Conservation (phyloP, 2,329 filamentous ascomycete genomes). For the Botrytis elliptica region DNA sequence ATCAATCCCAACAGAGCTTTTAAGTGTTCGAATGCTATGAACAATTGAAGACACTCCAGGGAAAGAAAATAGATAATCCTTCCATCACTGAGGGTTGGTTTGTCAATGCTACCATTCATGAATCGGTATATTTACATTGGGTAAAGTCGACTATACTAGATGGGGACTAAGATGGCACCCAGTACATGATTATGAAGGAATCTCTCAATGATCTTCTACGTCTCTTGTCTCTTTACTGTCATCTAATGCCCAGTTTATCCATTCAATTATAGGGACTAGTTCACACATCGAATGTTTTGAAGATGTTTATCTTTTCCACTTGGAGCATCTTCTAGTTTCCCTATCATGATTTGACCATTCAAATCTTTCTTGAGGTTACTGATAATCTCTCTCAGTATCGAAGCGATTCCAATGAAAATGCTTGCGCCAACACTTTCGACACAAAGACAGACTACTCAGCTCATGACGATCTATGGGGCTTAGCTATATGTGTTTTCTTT, state of each 20-base stretch:
- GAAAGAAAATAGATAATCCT: neutral
- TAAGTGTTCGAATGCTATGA: neutral
- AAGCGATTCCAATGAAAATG: neutral
- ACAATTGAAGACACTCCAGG: neutral
- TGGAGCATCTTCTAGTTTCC: neutral
- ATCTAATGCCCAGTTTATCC: neutral
- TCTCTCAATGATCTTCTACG: neutral
- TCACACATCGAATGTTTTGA: neutral
- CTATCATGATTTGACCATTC: neutral
- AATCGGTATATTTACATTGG: neutral
- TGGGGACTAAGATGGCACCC: neutral
- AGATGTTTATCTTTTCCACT: neutral
- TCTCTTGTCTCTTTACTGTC: neutral
- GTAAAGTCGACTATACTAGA: neutral
- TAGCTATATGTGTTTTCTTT: neutral
- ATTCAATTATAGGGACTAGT: neutral
- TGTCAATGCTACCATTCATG: neutral
- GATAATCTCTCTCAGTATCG: neutral
- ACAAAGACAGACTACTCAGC: neutral
- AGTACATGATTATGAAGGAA: neutral
- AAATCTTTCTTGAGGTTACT: neutral
- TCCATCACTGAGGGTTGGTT: neutral
- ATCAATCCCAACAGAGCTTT: neutral
- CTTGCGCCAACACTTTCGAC: neutral
- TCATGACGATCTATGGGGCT: neutral